These are phyloP conservation scores for Neonothopanus nambi DNA, from an alignment of 1,284 basidiomycete genomes.

Conservation along the genomic window DNA sequence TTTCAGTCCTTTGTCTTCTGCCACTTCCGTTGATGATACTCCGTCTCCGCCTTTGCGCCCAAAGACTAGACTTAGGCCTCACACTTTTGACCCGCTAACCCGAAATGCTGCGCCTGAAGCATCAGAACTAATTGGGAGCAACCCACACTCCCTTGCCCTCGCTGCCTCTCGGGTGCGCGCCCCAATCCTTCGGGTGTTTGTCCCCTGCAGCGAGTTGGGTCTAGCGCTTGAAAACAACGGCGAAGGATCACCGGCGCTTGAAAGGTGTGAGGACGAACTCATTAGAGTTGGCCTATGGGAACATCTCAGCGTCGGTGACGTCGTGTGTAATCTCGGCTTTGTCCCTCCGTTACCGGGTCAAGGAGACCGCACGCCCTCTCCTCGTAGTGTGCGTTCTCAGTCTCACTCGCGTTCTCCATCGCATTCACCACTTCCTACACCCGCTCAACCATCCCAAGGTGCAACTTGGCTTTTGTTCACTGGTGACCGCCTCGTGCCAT, in stretches of 20 bases:
- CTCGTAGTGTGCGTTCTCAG: not conserved
- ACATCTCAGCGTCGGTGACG: conserved; percentile 69
- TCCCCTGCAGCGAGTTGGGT: conserved; percentile 61
- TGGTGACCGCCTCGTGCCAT: conserved; percentile 3
- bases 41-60: too few species aligned
- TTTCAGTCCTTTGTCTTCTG: too few species aligned
- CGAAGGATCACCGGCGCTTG: conserved; percentile 27
- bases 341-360: conserved; percentile 38
- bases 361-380: not conserved
- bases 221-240: not conserved
- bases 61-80: too few species aligned
- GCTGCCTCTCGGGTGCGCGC: conserved; percentile 66
- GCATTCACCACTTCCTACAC: not conserved
- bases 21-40: too few species aligned
- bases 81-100: too few species aligned
- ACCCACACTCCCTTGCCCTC: conserved; percentile 58
- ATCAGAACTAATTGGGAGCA: not conserved
- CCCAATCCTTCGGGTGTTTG: conserved; percentile 72
- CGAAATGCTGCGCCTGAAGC: too few species aligned
- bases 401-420: not conserved
- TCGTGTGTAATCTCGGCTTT: conserved; percentile 77
- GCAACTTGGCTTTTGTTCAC: conserved; percentile 10
- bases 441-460: not conserved
- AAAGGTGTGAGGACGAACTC: conserved; percentile 65
- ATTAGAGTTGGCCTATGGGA: conserved; percentile 64